A percentile compares a stretch with the other conserved stretches of the same genome.
Evolutionary conservation across 2,329 filamentous ascomycete species (phyloP).

Genomic region (Kalaharituber pfeilii): DNA sequence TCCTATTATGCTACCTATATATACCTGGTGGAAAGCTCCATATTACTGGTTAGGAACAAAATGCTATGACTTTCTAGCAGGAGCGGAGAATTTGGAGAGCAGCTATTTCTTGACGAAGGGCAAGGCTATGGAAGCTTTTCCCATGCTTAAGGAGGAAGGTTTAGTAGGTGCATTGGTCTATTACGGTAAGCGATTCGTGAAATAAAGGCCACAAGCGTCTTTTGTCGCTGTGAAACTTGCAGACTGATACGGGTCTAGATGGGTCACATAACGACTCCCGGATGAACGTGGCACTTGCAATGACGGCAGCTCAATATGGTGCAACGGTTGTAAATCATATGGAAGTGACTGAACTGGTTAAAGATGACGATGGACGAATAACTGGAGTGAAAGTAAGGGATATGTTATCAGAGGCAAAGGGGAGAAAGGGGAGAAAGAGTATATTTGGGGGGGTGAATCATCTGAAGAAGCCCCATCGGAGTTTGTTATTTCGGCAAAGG

Average conservation of each 20-base stretch:
- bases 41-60: conserved; percentile 68
- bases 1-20: conserved; percentile 57
- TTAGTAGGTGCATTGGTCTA: conserved; percentile 72
- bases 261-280: conserved; percentile 82
- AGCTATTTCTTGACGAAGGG: conserved; percentile 77
- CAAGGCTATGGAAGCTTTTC: conserved; percentile 72
- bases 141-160: conserved; percentile 67
- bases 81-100: conserved; percentile 71
- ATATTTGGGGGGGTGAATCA: not conserved
- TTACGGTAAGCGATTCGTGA: conserved; percentile 41
- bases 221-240: not conserved
- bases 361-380: conserved; percentile 51
- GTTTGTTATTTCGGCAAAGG: conserved; percentile 26
- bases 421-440: not conserved
- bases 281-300: conserved; percentile 77
- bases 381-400: conserved; percentile 55
- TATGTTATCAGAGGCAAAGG: too few species aligned
- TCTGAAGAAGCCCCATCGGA: not conserved
- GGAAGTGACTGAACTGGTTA: conserved; percentile 60
- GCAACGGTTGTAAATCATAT: conserved; percentile 68
- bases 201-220: not conserved
- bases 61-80: conserved; percentile 69
- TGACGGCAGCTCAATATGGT: conserved; percentile 77
- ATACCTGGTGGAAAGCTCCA: conserved; percentile 60
- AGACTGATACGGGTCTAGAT: conserved; percentile 32